Percentiles rank a stretch among this genome's conserved stretches.
Evolutionary conservation across 2,329 filamentous ascomycete species (phyloP).

Genomic region (Mycosphaerella sp.): DNA sequence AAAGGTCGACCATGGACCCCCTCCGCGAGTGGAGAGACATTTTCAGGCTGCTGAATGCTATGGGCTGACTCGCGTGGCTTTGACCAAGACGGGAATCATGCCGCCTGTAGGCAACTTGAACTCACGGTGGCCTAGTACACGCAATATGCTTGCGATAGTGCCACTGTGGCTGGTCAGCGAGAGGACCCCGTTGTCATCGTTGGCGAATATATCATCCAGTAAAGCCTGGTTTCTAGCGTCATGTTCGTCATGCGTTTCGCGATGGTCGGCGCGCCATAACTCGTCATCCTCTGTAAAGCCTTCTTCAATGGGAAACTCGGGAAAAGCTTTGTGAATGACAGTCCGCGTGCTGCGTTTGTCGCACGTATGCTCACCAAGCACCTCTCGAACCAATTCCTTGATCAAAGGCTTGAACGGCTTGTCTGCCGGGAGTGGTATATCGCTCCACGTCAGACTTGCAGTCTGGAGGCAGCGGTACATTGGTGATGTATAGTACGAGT

Average conservation of each 20-base stretch:
- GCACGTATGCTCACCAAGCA: slow-evolving; percentile 63
- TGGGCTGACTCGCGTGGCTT: slow-evolving; percentile 27
- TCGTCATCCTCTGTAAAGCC: slow-evolving; percentile 56
- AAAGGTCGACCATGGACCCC: too few relatives aligned
- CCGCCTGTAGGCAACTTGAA: slow-evolving; percentile 47
- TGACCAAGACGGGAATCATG: slow-evolving; percentile 49
- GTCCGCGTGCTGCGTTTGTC: slow-evolving; percentile 54
- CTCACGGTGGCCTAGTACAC: slow-evolving; percentile 40
- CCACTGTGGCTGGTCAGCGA: slow-evolving; percentile 56
- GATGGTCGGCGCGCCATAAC: slow-evolving; percentile 38
- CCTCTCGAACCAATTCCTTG: slow-evolving; percentile 60
- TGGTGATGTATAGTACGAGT: slow-evolving; percentile 61
- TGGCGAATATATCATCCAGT: slow-evolving; percentile 49
- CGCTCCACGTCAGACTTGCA: slow-evolving; percentile 55
- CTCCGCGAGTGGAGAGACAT: too few relatives aligned
- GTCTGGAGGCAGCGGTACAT: slow-evolving; percentile 59
- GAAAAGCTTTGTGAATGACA: slow-evolving; percentile 50
- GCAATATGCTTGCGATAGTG: slow-evolving; percentile 50
- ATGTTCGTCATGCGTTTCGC: slow-evolving; percentile 22
- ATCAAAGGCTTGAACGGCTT: slow-evolving; percentile 53
- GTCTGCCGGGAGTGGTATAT: slow-evolving; percentile 47
- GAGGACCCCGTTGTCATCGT: slow-evolving; percentile 45
- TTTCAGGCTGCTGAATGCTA: too few relatives aligned
- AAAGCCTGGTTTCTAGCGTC: slow-evolving; percentile 30
- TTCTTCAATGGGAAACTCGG: slow-evolving; percentile 51